These are phyloP conservation scores for Metschnikowia reukaufii DNA, from an alignment of 805 yeast species.

Conservation along the genomic window DNA sequence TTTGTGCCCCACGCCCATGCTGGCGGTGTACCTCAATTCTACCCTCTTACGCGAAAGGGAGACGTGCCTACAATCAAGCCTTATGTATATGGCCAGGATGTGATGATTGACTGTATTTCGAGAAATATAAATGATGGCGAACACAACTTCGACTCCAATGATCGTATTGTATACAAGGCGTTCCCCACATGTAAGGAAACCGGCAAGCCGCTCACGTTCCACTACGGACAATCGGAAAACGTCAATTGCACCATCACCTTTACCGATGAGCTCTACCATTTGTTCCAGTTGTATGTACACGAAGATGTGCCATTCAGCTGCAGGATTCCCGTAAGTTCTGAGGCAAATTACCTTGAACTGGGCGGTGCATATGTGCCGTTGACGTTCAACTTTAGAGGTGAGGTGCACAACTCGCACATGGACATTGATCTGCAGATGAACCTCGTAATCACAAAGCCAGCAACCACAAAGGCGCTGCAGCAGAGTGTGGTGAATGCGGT, in stretches of 20 bases:
- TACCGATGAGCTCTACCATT: constrained; percentile 64
- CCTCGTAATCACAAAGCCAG: constrained; percentile 46
- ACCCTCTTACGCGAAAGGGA: constrained; percentile 38
- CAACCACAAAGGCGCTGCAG: constrained; percentile 26
- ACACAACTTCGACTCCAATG: constrained; percentile 65
- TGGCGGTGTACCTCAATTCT: constrained; percentile 27
- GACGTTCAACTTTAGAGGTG: constrained; percentile 64
- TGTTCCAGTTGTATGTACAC: constrained; percentile 70
- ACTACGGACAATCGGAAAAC: constrained; percentile 52
- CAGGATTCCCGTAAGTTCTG: constrained; percentile 53
- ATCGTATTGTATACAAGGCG: constrained; percentile 53
- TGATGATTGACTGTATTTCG: constrained; percentile 59
- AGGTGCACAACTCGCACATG: constrained; percentile 63
- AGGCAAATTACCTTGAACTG: constrained; percentile 40
- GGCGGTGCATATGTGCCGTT: constrained; percentile 56
- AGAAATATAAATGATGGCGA: constrained; percentile 76
- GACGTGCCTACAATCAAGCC: constrained; percentile 40
- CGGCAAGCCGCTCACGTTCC: constrained; percentile 54
- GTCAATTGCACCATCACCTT: constrained; percentile 61
- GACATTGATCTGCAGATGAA: constrained; percentile 63
- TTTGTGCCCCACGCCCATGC: constrained; percentile 6
- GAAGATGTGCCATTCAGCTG: constrained; percentile 78
- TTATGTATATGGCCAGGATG: constrained; percentile 38
- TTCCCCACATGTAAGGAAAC: constrained; percentile 70
- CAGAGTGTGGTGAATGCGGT: constrained; percentile 52